These are phyloP conservation scores for Calonectria crousiana DNA, from an alignment of 2,329 filamentous ascomycete species.

Conservation along the genomic window DNA sequence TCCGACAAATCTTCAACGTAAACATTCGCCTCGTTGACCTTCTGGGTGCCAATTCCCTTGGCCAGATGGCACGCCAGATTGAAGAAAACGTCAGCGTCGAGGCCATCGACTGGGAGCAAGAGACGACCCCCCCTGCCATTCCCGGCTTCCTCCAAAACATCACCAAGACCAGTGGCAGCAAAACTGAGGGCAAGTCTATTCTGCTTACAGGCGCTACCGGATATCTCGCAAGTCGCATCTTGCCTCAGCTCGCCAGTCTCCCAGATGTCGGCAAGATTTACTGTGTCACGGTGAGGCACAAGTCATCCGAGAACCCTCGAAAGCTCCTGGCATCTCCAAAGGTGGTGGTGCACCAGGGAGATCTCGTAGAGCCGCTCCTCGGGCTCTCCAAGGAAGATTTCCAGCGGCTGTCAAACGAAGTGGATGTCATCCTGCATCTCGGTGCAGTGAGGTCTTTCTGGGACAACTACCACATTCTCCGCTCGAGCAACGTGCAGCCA, in stretches of 20 bases:
- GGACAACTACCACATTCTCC: constrained; percentile 47
- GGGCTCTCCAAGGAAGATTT: constrained; percentile 34
- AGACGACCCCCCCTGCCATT: background rate
- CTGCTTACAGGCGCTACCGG: background rate
- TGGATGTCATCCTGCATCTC: constrained; percentile 64
- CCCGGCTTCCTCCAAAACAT: background rate
- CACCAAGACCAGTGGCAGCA: background rate
- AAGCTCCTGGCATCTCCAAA: background rate
- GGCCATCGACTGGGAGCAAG: background rate
- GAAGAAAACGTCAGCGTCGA: background rate
- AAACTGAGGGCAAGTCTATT: background rate
- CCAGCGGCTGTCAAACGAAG: constrained; percentile 42
- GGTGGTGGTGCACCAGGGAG: background rate
- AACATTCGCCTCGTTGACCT: background rate
- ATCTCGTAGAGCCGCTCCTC: background rate
- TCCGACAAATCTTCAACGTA: background rate
- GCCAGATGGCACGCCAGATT: background rate
- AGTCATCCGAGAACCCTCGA: background rate
- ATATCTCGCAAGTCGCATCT: background rate
- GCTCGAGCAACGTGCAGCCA: constrained; percentile 45
- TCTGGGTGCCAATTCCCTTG: background rate
- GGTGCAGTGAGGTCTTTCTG: constrained; percentile 52
- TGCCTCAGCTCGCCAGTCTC: background rate
- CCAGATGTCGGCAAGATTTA: background rate
- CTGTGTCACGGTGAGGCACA: constrained; percentile 3